These are phyloP conservation scores for Pholiota microspora DNA, from an alignment of 768 basidiomycete genomes.

Conservation along the genomic window DNA sequence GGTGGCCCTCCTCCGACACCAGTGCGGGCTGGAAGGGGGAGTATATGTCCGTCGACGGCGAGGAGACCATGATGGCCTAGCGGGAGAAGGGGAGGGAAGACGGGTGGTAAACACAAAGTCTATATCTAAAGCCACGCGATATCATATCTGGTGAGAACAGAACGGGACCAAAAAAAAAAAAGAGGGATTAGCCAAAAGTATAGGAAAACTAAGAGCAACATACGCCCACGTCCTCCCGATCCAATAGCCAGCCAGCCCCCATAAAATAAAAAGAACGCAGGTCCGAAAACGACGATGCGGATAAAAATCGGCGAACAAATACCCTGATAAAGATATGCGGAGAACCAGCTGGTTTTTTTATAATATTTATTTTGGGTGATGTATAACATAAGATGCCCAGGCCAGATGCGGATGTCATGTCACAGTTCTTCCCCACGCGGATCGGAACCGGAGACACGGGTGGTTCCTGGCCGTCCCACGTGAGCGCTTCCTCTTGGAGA, in stretches of 20 bases:
- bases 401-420: constrained; percentile 8
- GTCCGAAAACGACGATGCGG: too few relatives aligned
- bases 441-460: constrained; percentile 25
- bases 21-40: constrained; percentile 51
- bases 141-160: too few relatives aligned
- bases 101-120: constrained; percentile 18
- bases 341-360: too few relatives aligned
- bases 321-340: too few relatives aligned
- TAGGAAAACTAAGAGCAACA: too few relatives aligned
- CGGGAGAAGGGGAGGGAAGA: constrained; percentile 19
- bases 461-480: constrained; percentile 32
- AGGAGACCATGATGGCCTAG: constrained; percentile 54
- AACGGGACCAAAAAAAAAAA: constrained; percentile 31
- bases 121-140: constrained; percentile 45
- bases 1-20: constrained; percentile 61
- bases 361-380: too few relatives aligned
- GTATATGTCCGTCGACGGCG: constrained; percentile 52
- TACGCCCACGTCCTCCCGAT: too few relatives aligned
- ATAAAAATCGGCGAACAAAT: constrained; percentile 1
- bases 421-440: constrained; percentile 24
- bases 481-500: constrained; percentile 17
- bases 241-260: too few relatives aligned
- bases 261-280: too few relatives aligned
- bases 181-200: constrained; percentile 30
- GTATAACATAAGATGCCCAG: too few relatives aligned